A percentile compares a stretch with the other conserved stretches of the same genome.
phyloP scores from a whole-genome alignment of 441 rosid species.

The Rhodomyrtus psidioides region DNA sequence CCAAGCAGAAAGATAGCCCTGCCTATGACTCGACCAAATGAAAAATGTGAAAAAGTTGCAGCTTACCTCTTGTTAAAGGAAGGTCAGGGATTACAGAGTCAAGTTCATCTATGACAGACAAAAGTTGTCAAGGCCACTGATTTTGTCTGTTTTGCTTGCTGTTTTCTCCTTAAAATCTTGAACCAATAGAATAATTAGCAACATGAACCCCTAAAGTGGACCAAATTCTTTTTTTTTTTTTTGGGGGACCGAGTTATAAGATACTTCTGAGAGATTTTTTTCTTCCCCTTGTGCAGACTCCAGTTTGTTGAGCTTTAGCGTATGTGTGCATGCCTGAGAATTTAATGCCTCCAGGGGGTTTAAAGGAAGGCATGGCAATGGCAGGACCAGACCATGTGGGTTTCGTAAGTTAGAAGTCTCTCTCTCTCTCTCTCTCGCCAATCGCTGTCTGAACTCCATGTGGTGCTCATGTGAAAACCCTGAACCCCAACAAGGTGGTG shows the following conservation, averaged over 20 bases:
- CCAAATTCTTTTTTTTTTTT: too few relatives aligned
- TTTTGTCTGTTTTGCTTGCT: neutral
- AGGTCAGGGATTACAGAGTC: neutral
- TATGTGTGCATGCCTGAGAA: neutral
- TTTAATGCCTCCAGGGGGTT: neutral
- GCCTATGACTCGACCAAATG: neutral
- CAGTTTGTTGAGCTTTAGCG: neutral
- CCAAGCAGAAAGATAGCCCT: neutral
- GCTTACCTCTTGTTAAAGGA: neutral
- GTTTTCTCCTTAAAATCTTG: neutral
- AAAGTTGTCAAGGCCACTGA: neutral
- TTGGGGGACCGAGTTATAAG: too few relatives aligned
- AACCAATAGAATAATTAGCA: neutral
- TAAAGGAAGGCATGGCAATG: neutral
- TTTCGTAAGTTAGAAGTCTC: neutral
- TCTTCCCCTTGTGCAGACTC: neutral
- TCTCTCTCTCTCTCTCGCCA: neutral
- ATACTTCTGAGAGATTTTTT: neutral
- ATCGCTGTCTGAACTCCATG: neutral
- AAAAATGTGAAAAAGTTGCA: neutral
- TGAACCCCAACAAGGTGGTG: neutral
- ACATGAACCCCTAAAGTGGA: neutral
- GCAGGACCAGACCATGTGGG: neutral
- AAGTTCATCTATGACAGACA: neutral
- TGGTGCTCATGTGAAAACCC: neutral